A percentile compares a stretch with the other conserved stretches of the same genome.
Conservation (phyloP, 352 stramenopile species). For the Pythium apleroticum region DNA sequence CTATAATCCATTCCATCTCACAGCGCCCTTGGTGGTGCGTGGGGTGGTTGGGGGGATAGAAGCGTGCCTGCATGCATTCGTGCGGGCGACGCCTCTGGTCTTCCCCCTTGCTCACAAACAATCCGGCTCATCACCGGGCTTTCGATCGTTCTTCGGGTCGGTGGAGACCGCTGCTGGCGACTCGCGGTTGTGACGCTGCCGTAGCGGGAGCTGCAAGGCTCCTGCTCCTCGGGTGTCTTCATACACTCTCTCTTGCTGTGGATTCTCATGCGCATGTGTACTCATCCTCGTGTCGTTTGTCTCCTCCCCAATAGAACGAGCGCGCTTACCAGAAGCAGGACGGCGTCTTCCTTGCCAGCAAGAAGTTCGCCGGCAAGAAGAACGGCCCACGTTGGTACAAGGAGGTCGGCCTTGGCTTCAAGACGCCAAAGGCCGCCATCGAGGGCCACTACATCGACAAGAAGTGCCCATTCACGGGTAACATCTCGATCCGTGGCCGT, state of each 20-base stretch:
- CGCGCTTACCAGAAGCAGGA: slow-evolving; percentile 99
- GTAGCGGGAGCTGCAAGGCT: not conserved
- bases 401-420: slow-evolving; percentile 98
- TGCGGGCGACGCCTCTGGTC: not conserved
- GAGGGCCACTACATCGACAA: slow-evolving; percentile 98
- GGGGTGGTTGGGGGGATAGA: slow-evolving; percentile 7
- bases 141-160: slow-evolving; percentile 27
- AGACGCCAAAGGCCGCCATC: slow-evolving; percentile 96
- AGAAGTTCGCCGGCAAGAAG: slow-evolving; percentile 94
- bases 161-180: not conserved
- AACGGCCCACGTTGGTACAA: slow-evolving; percentile 95
- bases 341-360: slow-evolving; percentile 97
- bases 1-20: slow-evolving; percentile 61
- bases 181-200: slow-evolving; percentile 3
- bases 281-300: slow-evolving; percentile 6
- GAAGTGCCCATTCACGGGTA: slow-evolving; percentile 99
- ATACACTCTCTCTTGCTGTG: slow-evolving; percentile 3
- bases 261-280: slow-evolving; percentile 1
- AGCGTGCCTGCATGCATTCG: not conserved
- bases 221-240: not conserved
- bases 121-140: slow-evolving; percentile 34
- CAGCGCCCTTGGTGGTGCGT: not conserved
- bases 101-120: slow-evolving; percentile 11
- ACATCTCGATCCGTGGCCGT: slow-evolving; percentile 98
- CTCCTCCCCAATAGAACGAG: slow-evolving; percentile 87